Percentiles rank a stretch among this genome's conserved stretches.
These are phyloP conservation scores for Daedaleopsis nitida DNA, from an alignment of 768 basidiomycete genomes.

Conservation along the genomic window DNA sequence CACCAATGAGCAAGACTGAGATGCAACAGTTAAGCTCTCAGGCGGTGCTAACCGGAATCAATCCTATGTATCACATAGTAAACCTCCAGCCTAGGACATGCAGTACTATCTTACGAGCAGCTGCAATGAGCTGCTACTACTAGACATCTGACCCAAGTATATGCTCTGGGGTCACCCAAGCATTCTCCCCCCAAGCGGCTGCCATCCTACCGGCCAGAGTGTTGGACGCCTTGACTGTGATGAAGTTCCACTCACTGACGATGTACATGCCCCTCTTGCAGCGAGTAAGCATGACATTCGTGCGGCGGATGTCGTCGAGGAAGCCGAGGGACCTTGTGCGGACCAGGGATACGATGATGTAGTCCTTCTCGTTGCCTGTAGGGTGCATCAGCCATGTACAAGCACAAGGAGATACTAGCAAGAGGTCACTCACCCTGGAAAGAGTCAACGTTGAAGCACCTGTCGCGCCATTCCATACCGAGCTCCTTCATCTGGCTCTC, in stretches of 20 bases:
- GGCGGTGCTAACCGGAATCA: no score
- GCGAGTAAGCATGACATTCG: conserved; percentile 88
- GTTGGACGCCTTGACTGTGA: conserved; percentile 49
- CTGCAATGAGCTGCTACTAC: background rate
- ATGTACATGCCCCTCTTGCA: conserved; percentile 82
- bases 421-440: conserved; percentile 63
- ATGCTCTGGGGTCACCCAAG: conserved; percentile 38
- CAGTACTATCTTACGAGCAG: no score
- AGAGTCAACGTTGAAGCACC: conserved; percentile 75
- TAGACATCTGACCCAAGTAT: background rate
- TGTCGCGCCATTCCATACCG: conserved; percentile 63
- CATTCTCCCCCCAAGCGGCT: conserved; percentile 32
- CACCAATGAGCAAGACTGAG: no score
- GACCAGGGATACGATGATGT: conserved; percentile 73
- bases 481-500: conserved; percentile 54
- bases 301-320: conserved; percentile 60
- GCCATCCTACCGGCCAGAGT: conserved; percentile 47
- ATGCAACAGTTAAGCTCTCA: no score
- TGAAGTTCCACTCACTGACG: conserved; percentile 60
- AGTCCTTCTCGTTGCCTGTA: conserved; percentile 81
- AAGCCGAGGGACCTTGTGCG: conserved; percentile 69
- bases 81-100: no score
- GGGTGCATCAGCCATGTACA: conserved; percentile 5
- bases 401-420: conserved; percentile 6
- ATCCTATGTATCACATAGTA: no score